Base-by-base conservation (phyloP, 169 alveolate species). In the Cryptosporidium xiaoi region DNA sequence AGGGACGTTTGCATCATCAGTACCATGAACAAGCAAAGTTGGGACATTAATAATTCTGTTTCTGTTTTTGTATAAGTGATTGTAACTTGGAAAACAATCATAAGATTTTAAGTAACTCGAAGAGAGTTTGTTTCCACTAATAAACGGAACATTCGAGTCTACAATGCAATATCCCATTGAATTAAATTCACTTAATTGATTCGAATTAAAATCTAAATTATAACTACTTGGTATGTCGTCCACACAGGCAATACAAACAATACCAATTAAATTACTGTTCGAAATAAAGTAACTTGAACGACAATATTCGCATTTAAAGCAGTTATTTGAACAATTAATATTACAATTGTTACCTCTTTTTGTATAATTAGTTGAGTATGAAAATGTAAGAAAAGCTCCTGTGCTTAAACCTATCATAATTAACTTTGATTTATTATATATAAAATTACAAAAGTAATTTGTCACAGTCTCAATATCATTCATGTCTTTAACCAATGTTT, bases 351-450 rank as follows among this genome's bases (percentile, higher is more conserved):
- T 56, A 18, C 53, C 20, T 77, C 46, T 77, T 58, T 51, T 62
- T 2, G 87, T 56, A 40, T 27, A 48, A 60, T 50, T 50, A 3
- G 77, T 77, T 40, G 87, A 56, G 50, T 77, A 77, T 12, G 87
- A 56, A 62, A 77, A 60, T 40, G 87, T 77, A 29, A 77, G 36
- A 60, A 77, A 77, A 33, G 87, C 87, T 10, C 87, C 87, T 5
- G 87, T 77, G 46, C 87, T 77, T 77, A 77, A 20, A 15, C 87
- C 87, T n/a, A 77, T 77, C 71, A 77, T 60, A 13, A 77, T 29
- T 60, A 77, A 77, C 20, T 60, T 56, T n/a, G 87, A 60, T 13
- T 62, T 60, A n/a, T 36, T 77, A 60, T 58, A 77, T 60, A 77
- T 15, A 18, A 24, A n/a, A 36, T 29, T 20, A 5, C 53, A 34